phyloP scores from a whole-genome alignment of 345 rosid genomes.

The Pugionium dolabratum region DNA sequence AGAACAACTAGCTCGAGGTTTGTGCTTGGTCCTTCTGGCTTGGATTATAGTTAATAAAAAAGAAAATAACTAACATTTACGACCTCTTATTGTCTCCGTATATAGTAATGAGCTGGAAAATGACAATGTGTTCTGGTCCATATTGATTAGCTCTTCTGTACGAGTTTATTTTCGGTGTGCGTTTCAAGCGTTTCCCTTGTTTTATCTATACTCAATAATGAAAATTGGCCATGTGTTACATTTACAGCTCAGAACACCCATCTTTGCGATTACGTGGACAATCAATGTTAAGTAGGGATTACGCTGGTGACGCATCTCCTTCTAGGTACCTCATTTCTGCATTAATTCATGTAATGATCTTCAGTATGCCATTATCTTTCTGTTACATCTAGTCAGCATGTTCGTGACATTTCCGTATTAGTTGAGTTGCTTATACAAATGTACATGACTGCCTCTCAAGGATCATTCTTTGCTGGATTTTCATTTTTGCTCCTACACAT shows the following conservation, averaged over 20 bases:
- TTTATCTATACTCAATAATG: conserved; percentile 22
- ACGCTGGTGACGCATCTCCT: conserved; percentile 61
- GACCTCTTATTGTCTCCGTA: not conserved
- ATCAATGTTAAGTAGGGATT: conserved; percentile 83
- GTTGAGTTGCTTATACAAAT: too few species aligned
- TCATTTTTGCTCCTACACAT: not conserved
- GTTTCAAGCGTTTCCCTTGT: not conserved
- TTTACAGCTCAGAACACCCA: conserved; percentile 92
- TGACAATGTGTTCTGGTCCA: not conserved
- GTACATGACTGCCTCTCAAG: not conserved
- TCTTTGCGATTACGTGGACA: conserved; percentile 71
- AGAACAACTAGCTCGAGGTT: conserved; percentile 98
- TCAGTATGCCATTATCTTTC: not conserved
- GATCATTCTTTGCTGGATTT: conserved; percentile 7
- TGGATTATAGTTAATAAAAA: conserved; percentile 7
- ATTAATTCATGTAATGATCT: conserved; percentile 8
- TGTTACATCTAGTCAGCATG: too few species aligned
- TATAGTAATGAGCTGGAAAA: conserved; percentile 2
- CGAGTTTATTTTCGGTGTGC: not conserved
- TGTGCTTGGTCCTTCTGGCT: conserved; percentile 30
- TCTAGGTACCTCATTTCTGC: conserved; percentile 59
- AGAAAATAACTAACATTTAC: not conserved
- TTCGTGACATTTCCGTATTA: too few species aligned
- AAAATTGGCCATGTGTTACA: conserved; percentile 29
- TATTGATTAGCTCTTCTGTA: not conserved